Percentiles rank a stretch among this genome's conserved stretches.
Conservation (phyloP, 495 filamentous ascomycete species). For the Penicillium roqueforti region DNA sequence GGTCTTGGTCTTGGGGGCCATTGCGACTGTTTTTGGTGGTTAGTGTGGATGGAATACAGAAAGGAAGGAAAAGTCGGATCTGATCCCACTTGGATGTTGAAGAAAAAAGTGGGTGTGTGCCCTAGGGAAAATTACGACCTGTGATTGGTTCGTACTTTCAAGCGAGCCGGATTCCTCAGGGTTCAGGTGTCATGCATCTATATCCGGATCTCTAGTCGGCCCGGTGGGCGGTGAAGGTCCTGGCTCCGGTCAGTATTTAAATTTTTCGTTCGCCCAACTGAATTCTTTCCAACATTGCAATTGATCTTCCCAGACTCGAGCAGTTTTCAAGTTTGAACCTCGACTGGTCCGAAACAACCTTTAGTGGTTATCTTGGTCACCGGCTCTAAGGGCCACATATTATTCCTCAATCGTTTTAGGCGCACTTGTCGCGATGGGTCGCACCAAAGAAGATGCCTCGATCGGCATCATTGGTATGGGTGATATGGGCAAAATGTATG, state of each 20-base stretch:
- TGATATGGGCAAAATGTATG: constrained; percentile 99
- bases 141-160: constrained; percentile 33
- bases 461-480: constrained; percentile 98
- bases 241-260: constrained; percentile 34
- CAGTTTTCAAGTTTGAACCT: constrained; percentile 1
- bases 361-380: background rate
- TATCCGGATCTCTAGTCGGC: constrained; percentile 28
- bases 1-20: constrained; percentile 78
- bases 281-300: constrained; percentile 7
- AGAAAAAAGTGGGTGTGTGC: constrained; percentile 44
- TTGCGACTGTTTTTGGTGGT: constrained; percentile 47
- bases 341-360: background rate
- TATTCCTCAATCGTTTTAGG: background rate
- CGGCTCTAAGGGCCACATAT: background rate
- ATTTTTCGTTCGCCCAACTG: constrained; percentile 21
- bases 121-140: constrained; percentile 25
- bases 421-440: constrained; percentile 27
- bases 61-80: constrained; percentile 22
- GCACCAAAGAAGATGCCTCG: constrained; percentile 58
- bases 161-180: constrained; percentile 32
- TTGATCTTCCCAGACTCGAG: constrained; percentile 17
- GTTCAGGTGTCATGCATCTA: background rate
- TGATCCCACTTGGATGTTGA: constrained; percentile 12
- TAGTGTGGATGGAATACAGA: constrained; percentile 45
- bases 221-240: constrained; percentile 31